Evolutionary conservation across 805 yeast species (phyloP).

Genomic region (Candida mattraensis): DNA sequence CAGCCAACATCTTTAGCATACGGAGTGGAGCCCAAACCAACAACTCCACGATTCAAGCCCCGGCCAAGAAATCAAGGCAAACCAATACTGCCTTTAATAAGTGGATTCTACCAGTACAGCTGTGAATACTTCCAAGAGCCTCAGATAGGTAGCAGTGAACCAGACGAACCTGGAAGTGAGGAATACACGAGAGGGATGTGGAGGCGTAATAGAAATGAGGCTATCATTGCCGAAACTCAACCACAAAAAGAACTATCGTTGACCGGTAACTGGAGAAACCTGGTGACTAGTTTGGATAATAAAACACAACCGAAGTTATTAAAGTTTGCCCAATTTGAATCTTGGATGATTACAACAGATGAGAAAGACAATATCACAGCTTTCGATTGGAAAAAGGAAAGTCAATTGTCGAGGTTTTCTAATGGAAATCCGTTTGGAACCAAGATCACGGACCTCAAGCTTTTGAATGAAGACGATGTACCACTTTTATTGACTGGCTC

Average conservation of each 20-base stretch:
- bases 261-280: conserved; percentile 81
- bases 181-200: conserved; percentile 80
- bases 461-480: conserved; percentile 88
- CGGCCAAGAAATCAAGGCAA: conserved; percentile 28
- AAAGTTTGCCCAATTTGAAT: conserved; percentile 88
- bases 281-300: conserved; percentile 59
- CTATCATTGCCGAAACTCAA: conserved; percentile 84
- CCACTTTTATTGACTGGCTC: conserved; percentile 86
- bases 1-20: conserved; percentile 31
- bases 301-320: conserved; percentile 77
- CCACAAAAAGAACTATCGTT: conserved; percentile 82
- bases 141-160: conserved; percentile 79
- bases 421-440: conserved; percentile 88
- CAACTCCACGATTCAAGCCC: conserved; percentile 54
- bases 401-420: conserved; percentile 65
- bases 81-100: conserved; percentile 55
- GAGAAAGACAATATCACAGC: conserved; percentile 80
- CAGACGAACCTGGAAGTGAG: conserved; percentile 90
- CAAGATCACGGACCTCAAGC: conserved; percentile 79
- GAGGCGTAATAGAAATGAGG: conserved; percentile 88
- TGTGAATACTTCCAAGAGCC: conserved; percentile 96
- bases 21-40: conserved; percentile 52
- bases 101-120: conserved; percentile 70
- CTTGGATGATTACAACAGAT: conserved; percentile 74
- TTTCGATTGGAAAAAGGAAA: conserved; percentile 79